Conservation (phyloP, 2,329 filamentous ascomycete species). For the Dactylellina sp. region DNA sequence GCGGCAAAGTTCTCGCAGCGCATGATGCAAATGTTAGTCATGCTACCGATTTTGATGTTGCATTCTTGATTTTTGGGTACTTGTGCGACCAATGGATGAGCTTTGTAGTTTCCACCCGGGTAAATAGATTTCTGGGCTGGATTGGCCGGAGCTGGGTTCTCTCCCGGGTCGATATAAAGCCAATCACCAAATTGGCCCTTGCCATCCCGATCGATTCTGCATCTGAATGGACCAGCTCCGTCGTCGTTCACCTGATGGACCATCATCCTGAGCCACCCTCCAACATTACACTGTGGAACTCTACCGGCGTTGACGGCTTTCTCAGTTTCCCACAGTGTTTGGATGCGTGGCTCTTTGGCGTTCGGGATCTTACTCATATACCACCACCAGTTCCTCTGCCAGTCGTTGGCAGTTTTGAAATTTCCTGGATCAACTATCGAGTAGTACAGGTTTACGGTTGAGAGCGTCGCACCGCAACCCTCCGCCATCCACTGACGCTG, state of each 20-base stretch:
- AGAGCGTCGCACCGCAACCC: conserved; percentile 19
- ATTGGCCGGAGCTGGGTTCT: conserved; percentile 2
- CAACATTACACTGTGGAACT: neutral
- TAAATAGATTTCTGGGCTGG: conserved; percentile 2
- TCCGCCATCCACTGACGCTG: conserved; percentile 13
- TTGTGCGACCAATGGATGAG: neutral
- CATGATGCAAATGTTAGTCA: conserved; percentile 24
- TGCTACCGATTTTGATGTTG: neutral
- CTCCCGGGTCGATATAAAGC: conserved; percentile 8
- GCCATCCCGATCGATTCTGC: conserved; percentile 12
- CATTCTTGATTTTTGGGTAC: neutral
- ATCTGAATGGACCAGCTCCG: conserved; percentile 32
- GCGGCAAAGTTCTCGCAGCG: conserved; percentile 58
- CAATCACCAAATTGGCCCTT: conserved; percentile 19
- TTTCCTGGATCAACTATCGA: neutral
- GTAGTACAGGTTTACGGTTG: conserved; percentile 13
- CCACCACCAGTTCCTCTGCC: conserved; percentile 10
- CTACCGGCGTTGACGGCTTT: neutral
- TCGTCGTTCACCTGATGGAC: conserved; percentile 29
- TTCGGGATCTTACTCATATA: conserved; percentile 8
- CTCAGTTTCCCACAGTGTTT: conserved; percentile 13
- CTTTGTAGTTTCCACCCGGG: conserved; percentile 4
- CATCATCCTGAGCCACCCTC: conserved; percentile 23
- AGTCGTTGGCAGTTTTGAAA: conserved; percentile 2
- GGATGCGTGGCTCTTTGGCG: conserved; percentile 13